Evolutionary conservation across 305 asterid species (phyloP), one percentile per base, ranked within the genome.

Genomic region (Fraxinus greggii): DNA sequence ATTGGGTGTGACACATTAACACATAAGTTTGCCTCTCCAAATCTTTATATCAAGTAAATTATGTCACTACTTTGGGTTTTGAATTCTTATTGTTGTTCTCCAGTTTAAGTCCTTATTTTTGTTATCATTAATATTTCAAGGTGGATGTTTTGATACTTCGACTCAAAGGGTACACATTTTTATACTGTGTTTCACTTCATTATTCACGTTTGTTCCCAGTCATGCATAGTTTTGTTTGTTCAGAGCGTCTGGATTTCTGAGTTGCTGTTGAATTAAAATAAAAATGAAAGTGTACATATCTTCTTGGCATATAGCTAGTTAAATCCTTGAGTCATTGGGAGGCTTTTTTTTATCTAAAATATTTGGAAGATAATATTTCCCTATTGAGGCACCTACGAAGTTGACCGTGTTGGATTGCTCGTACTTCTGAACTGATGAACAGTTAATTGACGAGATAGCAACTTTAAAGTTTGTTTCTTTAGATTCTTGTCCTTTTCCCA

Each of bases 1-100:
- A 48, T 38, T n/a, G 76, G 74, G 56, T n/a, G 38, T 38, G 35
- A 5, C n/a, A 38, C 35, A 5, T 32, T 29, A 40, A 26, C 69
- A 31, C 51, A 40, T 76, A 69, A 79, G 35, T 13, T 83, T 79
- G 32, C 77, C 76, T 72, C 65, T 13, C 28, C 56, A 38, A 65
- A 67, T 23, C 51, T 67, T 65, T 35, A 65, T 79, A 15, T 45
- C 23, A 23, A 24, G 15, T 23, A 78, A 26, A 56, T 35, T 26
- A 32, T 45, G 29, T 65, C n/a, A 1, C 17, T 48, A 15, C 23
- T 10, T 19, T 72, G 48, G 21, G 72, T 72, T 83, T 51, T 17
- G 73, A 65, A 65, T 26, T 65, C 73, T 65, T 26, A 15, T 31
- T 70, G 75, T 70, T 70, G 75, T 4, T 28, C 40, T 42, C 24